These are phyloP conservation scores for Salinomyces thailandicus DNA, from an alignment of 2,329 filamentous ascomycete species.

Conservation along the genomic window DNA sequence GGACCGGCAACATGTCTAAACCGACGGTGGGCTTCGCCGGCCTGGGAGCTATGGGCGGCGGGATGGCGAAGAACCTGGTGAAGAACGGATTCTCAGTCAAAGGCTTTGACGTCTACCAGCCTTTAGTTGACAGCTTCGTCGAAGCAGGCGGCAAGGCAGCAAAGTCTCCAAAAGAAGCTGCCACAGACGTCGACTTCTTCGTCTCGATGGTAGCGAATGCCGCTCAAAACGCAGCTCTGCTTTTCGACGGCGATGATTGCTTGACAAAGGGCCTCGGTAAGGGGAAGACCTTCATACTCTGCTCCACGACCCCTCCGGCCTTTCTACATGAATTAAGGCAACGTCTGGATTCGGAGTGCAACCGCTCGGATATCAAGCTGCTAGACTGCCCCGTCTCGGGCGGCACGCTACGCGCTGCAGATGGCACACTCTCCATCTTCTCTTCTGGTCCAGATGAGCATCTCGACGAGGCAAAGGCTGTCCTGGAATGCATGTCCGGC, in stretches of 20 bases:
- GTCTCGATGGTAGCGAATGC: constrained; percentile 69
- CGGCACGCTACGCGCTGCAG: constrained; percentile 55
- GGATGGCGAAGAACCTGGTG: constrained; percentile 66
- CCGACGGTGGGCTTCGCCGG: constrained; percentile 48
- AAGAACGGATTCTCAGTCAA: constrained; percentile 56
- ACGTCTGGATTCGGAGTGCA: constrained; percentile 42
- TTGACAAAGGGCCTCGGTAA: constrained; percentile 45
- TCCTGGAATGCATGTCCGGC: constrained; percentile 56
- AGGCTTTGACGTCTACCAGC: constrained; percentile 60
- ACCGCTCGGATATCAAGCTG: constrained; percentile 53
- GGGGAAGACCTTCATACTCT: constrained; percentile 53
- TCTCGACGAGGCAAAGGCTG: constrained; percentile 45
- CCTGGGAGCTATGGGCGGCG: constrained; percentile 72
- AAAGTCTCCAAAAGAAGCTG: constrained; percentile 51
- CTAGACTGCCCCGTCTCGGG: constrained; percentile 66
- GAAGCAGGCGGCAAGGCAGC: constrained; percentile 51
- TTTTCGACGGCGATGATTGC: constrained; percentile 50
- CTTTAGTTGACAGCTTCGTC: constrained; percentile 55
- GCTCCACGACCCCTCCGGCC: constrained; percentile 58
- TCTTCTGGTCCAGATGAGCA: constrained; percentile 47
- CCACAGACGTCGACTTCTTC: constrained; percentile 48
- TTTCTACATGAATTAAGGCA: constrained; percentile 53
- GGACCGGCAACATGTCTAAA: constrained; percentile 10
- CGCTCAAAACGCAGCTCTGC: constrained; percentile 54
- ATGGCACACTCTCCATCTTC: constrained; percentile 68